phyloP scores from a whole-genome alignment of 495 filamentous ascomycete species.

The Aspergillus heteromorphus region DNA sequence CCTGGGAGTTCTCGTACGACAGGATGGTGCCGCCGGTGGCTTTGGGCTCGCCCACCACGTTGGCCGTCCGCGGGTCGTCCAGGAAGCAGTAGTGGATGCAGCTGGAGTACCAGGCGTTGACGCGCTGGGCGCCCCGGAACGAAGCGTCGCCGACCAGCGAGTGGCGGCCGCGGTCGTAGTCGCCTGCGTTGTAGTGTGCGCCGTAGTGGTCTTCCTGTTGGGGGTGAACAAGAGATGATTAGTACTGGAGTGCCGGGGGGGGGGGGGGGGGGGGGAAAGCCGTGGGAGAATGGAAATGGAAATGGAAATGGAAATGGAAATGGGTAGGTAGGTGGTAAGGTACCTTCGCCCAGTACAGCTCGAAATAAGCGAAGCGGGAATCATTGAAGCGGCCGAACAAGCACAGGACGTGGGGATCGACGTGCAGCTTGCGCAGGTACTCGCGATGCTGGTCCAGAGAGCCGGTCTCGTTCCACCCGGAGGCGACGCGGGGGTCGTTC shows the following conservation, averaged over 20 bases:
- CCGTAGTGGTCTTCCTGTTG: conserved; percentile 62
- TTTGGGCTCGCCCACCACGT: conserved; percentile 62
- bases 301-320: too few species aligned
- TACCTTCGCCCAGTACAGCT: conserved; percentile 69
- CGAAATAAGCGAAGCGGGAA: conserved; percentile 59
- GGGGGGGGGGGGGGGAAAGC: too few species aligned
- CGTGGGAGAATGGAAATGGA: too few species aligned
- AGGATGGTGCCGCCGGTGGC: conserved; percentile 55
- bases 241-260: too few species aligned
- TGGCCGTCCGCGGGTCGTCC: conserved; percentile 59
- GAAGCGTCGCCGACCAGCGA: conserved; percentile 60
- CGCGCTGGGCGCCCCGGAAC: conserved; percentile 59
- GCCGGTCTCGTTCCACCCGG: conserved; percentile 60
- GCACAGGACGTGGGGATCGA: conserved; percentile 57
- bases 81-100: conserved; percentile 67
- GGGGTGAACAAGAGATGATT: too few species aligned
- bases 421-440: conserved; percentile 54
- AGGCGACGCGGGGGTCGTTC: conserved; percentile 60
- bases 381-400: conserved; percentile 60
- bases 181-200: conserved; percentile 56
- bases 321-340: too few species aligned
- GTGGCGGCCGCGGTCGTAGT: conserved; percentile 65
- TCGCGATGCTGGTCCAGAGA: conserved; percentile 53
- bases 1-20: conserved; percentile 61
- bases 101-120: conserved; percentile 63